Evolutionary conservation across 2,329 filamentous ascomycete species (phyloP).

Genomic region (Penicillium crustosum): DNA sequence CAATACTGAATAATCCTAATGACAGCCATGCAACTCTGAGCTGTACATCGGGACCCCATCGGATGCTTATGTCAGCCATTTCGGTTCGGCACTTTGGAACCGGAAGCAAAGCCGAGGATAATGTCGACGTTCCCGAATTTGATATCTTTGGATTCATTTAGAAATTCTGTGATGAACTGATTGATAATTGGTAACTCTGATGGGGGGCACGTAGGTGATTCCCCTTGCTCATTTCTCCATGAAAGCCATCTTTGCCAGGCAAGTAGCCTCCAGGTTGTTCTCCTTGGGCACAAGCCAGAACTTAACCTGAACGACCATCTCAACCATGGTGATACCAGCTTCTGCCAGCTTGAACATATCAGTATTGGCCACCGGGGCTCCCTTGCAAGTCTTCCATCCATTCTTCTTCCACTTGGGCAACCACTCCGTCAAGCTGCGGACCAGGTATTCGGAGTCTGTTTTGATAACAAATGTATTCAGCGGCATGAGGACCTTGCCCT

Average conservation of each 20-base stretch:
- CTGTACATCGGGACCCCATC: not conserved
- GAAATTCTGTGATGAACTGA: not conserved
- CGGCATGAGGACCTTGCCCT: constrained; percentile 3
- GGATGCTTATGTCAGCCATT: constrained; percentile 2
- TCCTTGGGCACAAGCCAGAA: constrained; percentile 30
- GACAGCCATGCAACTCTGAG: not conserved
- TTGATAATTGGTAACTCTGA: not conserved
- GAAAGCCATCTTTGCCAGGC: not conserved
- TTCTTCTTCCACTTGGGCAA: constrained; percentile 35
- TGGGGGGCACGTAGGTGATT: not conserved
- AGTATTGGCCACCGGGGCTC: constrained; percentile 24
- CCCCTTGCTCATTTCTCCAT: not conserved
- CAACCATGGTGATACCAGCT: constrained; percentile 19
- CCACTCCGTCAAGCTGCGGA: constrained; percentile 33
- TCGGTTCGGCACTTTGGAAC: constrained; percentile 4
- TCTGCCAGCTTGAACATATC: constrained; percentile 24
- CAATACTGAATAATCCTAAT: too few species aligned
- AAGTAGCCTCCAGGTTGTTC: constrained; percentile 17
- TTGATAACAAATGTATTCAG: constrained; percentile 26
- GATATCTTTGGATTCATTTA: not conserved
- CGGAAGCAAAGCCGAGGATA: not conserved
- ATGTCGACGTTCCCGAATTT: not conserved
- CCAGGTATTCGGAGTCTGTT: constrained; percentile 38
- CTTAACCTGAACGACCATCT: constrained; percentile 21
- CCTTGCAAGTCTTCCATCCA: constrained; percentile 27